A percentile compares a stretch with the other conserved stretches of the same genome.
These are phyloP conservation scores for Plenodomus lindquistii DNA, from an alignment of 2,329 filamentous ascomycete species.

Conservation along the genomic window DNA sequence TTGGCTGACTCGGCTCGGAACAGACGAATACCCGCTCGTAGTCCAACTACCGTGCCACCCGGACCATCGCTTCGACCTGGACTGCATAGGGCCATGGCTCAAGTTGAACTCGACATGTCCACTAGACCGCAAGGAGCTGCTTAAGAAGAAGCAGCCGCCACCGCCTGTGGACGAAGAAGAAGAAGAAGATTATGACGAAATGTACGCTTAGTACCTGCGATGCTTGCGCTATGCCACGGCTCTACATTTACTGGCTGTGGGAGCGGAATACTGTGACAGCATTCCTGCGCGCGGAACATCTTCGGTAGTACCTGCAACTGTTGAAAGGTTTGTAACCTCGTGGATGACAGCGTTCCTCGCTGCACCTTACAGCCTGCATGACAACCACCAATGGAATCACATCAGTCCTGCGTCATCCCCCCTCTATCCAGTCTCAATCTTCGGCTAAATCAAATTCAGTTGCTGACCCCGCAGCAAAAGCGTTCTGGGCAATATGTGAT, in stretches of 20 bases:
- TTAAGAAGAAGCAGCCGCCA: conserved; percentile 54
- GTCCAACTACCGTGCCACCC: conserved; percentile 65
- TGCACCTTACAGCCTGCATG: not conserved
- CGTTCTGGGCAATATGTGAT: conserved; percentile 5
- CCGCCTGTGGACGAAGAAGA: conserved; percentile 55
- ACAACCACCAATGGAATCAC: conserved; percentile 3
- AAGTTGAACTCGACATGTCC: conserved; percentile 67
- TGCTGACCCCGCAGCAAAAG: conserved; percentile 11
- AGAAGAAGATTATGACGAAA: conserved; percentile 57
- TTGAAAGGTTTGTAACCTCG: not conserved
- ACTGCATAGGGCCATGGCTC: conserved; percentile 68
- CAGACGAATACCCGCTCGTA: conserved; percentile 64
- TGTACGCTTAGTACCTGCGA: conserved; percentile 47
- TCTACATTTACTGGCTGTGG: not conserved
- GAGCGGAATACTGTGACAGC: conserved; percentile 6
- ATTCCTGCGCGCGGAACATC: conserved; percentile 2
- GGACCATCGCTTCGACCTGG: conserved; percentile 65
- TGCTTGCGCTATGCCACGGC: not conserved
- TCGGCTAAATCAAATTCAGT: conserved; percentile 1
- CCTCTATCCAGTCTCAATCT: not conserved
- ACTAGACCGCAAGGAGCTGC: conserved; percentile 62
- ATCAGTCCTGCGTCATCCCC: not conserved
- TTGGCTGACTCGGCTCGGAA: conserved; percentile 22
- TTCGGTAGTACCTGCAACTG: not conserved
- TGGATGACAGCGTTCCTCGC: not conserved